Base-by-base conservation (phyloP, 768 basidiomycete species). In the Tubosaeta sp. region DNA sequence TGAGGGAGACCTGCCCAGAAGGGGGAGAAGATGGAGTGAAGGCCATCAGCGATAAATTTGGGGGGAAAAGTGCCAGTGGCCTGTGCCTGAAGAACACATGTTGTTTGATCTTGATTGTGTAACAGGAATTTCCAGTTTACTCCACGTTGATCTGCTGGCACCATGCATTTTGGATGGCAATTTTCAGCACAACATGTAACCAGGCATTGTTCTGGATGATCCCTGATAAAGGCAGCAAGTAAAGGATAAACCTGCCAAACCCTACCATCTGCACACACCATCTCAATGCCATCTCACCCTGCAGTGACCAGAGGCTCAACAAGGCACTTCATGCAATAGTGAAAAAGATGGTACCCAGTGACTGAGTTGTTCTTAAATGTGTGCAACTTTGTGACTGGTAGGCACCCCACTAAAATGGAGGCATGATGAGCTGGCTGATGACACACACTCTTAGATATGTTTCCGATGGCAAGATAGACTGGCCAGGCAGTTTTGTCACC, bases 131-230 rank as follows among this genome's bases (percentile, higher is more conserved):
- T 7, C 0, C 4, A 0, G 11, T 54, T 54, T 33, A 5, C 10
- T 0, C 44, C 44, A 11, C 6, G 2, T 27, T 53, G 14, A 4
- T 48, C 6, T 8, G 34, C 19, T 3, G 13, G 16, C 2, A 53
- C 35, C 2, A 10, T 3, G 10, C 52, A 53, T 12, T 48, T 53
- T 2, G 29, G 47, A 10, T 47, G 48, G 2, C n/a, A 2, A 10
- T 53, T 53, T 22, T 53, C 25, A 1, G 47, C 13, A 13, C 47
- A 53, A 7, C 47, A 44, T 0, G n/a, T 16, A 2, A 53, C 43
- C 3, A 53, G 9, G 9, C 53, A 54, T 5, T 54, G 53, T 6
- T 54, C 33, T 3, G 45, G 49, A 6, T 54, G 49, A 11, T 54
- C 34, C 0, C 49, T 34, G 3, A 54, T 46, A 2, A 6, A 54